Conservation (phyloP, 768 basidiomycete genomes). For the Xerocomus spinulosus region DNA sequence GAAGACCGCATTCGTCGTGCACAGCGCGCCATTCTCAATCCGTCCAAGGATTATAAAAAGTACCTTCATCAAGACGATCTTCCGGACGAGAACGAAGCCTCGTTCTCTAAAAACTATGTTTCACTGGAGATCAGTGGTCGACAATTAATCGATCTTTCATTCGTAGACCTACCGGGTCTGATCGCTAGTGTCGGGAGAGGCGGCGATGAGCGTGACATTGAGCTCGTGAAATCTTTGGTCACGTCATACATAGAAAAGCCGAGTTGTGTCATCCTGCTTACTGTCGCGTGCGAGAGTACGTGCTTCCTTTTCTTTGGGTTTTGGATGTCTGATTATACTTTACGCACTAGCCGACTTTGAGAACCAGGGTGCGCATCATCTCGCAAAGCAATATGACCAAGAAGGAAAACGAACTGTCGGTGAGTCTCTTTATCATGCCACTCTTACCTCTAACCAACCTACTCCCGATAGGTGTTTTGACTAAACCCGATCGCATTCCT, state of each 20-base stretch:
- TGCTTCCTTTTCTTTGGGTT: neutral
- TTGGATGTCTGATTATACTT: constrained; percentile 31
- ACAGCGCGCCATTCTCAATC: constrained; percentile 63
- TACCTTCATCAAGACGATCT: constrained; percentile 15
- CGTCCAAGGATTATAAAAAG: constrained; percentile 23
- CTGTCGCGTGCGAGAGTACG: constrained; percentile 45
- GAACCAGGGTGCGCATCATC: constrained; percentile 69
- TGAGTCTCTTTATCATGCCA: constrained; percentile 43
- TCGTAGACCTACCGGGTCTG: constrained; percentile 61
- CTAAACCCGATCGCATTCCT: constrained; percentile 62
- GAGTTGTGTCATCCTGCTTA: constrained; percentile 66
- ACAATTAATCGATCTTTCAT: constrained; percentile 58
- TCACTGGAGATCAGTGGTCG: constrained; percentile 56
- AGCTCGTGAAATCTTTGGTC: constrained; percentile 56
- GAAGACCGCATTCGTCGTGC: constrained; percentile 66
- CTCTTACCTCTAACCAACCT: constrained; percentile 38
- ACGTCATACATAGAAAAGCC: constrained; percentile 56
- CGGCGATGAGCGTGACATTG: constrained; percentile 53
- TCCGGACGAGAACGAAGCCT: constrained; percentile 15
- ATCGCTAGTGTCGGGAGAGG: constrained; percentile 51
- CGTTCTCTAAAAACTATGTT: constrained; percentile 55
- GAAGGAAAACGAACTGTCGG: constrained; percentile 68
- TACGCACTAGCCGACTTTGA: constrained; percentile 68
- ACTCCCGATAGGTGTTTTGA: constrained; percentile 46
- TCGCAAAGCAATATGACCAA: constrained; percentile 58